phyloP scores from a whole-genome alignment of 108 stramenopile species.

The Nannochloropsis granulata region DNA sequence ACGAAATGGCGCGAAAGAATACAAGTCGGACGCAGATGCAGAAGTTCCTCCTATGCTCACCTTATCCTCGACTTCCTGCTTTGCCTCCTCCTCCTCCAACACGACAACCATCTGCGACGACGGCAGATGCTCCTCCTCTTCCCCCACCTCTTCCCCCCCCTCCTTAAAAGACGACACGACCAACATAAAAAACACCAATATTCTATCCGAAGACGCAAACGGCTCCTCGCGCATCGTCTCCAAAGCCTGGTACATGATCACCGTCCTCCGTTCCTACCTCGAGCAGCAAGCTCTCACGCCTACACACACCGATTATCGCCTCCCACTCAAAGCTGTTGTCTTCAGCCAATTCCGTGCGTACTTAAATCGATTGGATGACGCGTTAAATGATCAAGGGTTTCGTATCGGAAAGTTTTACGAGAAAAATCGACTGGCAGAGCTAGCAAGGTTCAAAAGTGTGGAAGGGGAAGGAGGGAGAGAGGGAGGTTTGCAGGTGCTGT shows the following conservation, averaged over 20 bases:
- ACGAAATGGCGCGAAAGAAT: background rate
- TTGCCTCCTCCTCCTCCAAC: too few species aligned
- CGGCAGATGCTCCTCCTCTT: too few species aligned
- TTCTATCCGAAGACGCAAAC: background rate
- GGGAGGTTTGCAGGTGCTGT: slow-evolving; percentile 47
- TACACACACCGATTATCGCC: background rate
- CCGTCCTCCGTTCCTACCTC: background rate
- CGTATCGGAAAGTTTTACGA: slow-evolving; percentile 16
- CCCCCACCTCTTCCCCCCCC: background rate
- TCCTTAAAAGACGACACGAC: background rate
- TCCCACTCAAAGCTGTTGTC: slow-evolving; percentile 23
- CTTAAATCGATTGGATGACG: background rate
- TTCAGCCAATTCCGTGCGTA: slow-evolving; percentile 24
- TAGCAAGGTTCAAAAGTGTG: background rate
- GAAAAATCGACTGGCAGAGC: slow-evolving; percentile 2
- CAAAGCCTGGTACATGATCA: background rate
- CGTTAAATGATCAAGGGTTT: background rate
- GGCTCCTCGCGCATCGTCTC: background rate
- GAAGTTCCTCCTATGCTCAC: background rate
- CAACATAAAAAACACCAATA: too few species aligned
- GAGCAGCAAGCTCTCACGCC: background rate
- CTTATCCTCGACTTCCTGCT: too few species aligned
- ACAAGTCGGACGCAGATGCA: background rate
- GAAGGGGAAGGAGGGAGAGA: slow-evolving; percentile 4
- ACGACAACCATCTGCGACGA: too few species aligned